A percentile compares a stretch with the other conserved stretches of the same genome.
These are phyloP conservation scores for Mycena chlorophos DNA, from an alignment of 768 basidiomycete genomes.

Conservation along the genomic window DNA sequence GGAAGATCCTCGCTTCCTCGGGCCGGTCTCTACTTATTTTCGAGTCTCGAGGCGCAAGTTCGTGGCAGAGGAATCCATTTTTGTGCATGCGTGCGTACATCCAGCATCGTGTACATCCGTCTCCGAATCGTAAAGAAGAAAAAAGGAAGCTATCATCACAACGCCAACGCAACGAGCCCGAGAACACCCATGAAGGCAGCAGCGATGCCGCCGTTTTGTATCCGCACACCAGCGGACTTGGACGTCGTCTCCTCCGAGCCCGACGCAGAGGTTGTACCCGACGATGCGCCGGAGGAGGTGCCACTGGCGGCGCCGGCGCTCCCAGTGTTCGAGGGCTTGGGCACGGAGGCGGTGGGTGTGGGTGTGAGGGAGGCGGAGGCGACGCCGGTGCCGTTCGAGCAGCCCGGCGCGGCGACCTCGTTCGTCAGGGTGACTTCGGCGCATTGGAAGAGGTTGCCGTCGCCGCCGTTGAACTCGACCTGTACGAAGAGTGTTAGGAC, in stretches of 20 bases:
- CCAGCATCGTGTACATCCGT: no score
- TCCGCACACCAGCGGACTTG: not conserved
- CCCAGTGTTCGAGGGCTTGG: no score
- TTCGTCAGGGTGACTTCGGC: slow-evolving; percentile 73
- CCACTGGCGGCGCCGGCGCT: slow-evolving; percentile 20
- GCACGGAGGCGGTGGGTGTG: slow-evolving; percentile 20
- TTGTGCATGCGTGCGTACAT: no score
- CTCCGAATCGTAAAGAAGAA: no score
- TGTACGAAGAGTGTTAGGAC: slow-evolving; percentile 16
- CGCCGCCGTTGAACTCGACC: slow-evolving; percentile 67
- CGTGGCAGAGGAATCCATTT: no score
- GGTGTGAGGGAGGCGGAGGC: slow-evolving; percentile 31
- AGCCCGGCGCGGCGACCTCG: slow-evolving; percentile 40
- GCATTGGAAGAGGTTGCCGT: slow-evolving; percentile 77
- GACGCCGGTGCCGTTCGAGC: slow-evolving; percentile 42
- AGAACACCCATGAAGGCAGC: not conserved
- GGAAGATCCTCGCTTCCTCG: no score
- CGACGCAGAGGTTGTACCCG: not conserved
- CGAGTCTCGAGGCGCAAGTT: no score
- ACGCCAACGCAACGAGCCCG: not conserved
- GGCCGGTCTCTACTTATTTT: no score
- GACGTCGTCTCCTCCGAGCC: not conserved
- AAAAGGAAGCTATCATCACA: no score
- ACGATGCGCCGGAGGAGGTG: not conserved
- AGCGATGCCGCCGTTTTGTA: not conserved